Evolutionary conservation across 2,329 filamentous ascomycete species (phyloP).

Genomic region (Alternaria infectoria): DNA sequence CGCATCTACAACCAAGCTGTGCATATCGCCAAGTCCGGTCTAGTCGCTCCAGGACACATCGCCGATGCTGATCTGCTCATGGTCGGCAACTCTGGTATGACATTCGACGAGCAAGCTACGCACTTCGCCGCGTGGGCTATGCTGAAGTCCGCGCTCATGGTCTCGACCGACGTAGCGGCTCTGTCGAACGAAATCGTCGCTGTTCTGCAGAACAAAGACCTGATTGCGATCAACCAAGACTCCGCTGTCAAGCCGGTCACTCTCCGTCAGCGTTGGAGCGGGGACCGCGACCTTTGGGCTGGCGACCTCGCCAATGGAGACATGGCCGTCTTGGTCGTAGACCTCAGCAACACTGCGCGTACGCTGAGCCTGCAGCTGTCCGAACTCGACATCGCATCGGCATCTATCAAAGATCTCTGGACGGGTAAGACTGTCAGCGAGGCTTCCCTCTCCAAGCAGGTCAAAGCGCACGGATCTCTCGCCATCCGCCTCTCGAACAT

Average conservation of each 20-base stretch:
- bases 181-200: conserved; percentile 18
- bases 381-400: conserved; percentile 19
- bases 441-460: conserved; percentile 21
- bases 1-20: conserved; percentile 31
- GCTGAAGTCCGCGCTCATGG: conserved; percentile 30
- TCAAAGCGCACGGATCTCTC: conserved; percentile 23
- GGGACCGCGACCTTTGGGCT: conserved; percentile 24
- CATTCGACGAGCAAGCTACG: conserved; percentile 29
- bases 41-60: conserved; percentile 21
- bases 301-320: conserved; percentile 29
- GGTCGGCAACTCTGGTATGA: conserved; percentile 24
- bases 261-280: conserved; percentile 25
- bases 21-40: conserved; percentile 24
- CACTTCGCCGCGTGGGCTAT: conserved; percentile 30
- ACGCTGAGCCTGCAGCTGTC: conserved; percentile 21
- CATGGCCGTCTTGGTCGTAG: conserved; percentile 24
- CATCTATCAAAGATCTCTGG: conserved; percentile 28
- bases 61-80: conserved; percentile 28
- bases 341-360: conserved; percentile 22
- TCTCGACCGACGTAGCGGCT: conserved; percentile 21
- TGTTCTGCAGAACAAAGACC: conserved; percentile 27
- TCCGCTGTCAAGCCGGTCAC: conserved; percentile 26
- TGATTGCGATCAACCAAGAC: conserved; percentile 28
- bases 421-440: conserved; percentile 13
- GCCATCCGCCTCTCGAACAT: conserved; percentile 26